These are phyloP conservation scores for Parietichytrium sp. DNA, from an alignment of 108 stramenopile genomes.

Conservation along the genomic window DNA sequence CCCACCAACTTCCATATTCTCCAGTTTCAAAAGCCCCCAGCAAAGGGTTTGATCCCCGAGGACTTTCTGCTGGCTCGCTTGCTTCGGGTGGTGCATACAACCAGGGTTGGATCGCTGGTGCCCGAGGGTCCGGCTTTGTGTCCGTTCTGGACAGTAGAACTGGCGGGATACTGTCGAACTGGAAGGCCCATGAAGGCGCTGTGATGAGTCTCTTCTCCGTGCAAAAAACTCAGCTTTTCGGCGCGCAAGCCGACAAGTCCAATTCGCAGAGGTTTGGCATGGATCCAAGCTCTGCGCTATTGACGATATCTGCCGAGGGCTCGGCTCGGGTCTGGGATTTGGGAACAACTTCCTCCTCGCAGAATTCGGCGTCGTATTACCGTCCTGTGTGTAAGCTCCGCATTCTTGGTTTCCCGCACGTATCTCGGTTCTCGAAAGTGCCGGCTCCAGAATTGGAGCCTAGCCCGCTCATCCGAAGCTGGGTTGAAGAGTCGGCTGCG, in stretches of 20 bases:
- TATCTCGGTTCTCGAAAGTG: background rate
- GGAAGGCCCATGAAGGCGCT: slow-evolving; percentile 10
- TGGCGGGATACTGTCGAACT: background rate
- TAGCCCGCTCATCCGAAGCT: too few species aligned
- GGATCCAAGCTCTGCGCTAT: background rate
- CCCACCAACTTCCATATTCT: background rate
- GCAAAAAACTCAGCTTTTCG: too few species aligned
- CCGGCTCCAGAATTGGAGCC: background rate
- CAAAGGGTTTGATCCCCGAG: too few species aligned
- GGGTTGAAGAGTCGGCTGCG: background rate
- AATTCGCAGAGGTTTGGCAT: background rate
- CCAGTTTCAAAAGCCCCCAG: too few species aligned
- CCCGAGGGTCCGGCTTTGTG: background rate
- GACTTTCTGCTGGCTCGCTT: background rate
- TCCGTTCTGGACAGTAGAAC: background rate
- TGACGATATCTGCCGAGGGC: background rate
- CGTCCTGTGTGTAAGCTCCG: background rate
- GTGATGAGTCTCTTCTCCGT: background rate
- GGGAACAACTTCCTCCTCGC: background rate
- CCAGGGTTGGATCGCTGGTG: background rate
- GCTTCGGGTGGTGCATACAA: background rate
- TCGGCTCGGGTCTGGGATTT: slow-evolving; percentile 33
- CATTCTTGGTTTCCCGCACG: background rate
- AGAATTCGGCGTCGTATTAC: background rate
- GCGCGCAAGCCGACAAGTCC: background rate